Evolutionary conservation across 2,329 filamentous ascomycete species (phyloP).

Genomic region (Tothia fuscella): DNA sequence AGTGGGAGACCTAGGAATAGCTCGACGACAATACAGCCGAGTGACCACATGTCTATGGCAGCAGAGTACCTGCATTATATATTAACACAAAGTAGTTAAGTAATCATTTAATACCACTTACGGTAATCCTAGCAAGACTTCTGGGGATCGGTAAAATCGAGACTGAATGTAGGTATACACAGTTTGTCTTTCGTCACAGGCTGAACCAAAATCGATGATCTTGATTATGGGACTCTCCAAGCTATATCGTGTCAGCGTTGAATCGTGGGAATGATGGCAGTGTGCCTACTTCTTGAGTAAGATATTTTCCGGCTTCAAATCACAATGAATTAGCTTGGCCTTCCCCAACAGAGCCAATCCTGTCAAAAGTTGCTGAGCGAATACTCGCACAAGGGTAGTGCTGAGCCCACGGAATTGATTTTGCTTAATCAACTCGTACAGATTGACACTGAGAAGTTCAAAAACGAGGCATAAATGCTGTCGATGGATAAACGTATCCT

Average conservation of each 20-base stretch:
- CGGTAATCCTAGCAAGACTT: conserved; percentile 86
- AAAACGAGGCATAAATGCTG: conserved; percentile 96
- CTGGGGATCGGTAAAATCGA: conserved; percentile 91
- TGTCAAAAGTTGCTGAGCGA: conserved; percentile 91
- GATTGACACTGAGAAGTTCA: conserved; percentile 88
- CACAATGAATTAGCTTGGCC: conserved; percentile 92
- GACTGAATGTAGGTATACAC: conserved; percentile 99
- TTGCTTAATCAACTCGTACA: conserved; percentile 98
- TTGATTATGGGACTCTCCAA: conserved; percentile 99
- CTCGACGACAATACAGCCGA: conserved; percentile 96
- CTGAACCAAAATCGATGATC: conserved; percentile 98
- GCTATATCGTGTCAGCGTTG: conserved; percentile 25
- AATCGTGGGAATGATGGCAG: neutral
- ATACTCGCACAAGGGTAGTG: conserved; percentile 91
- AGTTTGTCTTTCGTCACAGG: conserved; percentile 94
- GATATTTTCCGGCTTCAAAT: conserved; percentile 97
- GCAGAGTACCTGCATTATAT: conserved; percentile 60
- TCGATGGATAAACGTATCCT: conserved; percentile 95
- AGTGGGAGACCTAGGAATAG: conserved; percentile 87
- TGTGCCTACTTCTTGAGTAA: conserved; percentile 70
- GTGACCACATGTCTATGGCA: conserved; percentile 98
- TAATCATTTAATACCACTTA: conserved; percentile 22
- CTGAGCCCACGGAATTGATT: conserved; percentile 97
- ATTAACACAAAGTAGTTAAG: neutral
- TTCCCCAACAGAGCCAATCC: conserved; percentile 89